Evolutionary conservation across 2,329 filamentous ascomycete species (phyloP), one percentile per base, ranked within the genome.

Genomic region (Ophiostoma himal-ulmi): DNA sequence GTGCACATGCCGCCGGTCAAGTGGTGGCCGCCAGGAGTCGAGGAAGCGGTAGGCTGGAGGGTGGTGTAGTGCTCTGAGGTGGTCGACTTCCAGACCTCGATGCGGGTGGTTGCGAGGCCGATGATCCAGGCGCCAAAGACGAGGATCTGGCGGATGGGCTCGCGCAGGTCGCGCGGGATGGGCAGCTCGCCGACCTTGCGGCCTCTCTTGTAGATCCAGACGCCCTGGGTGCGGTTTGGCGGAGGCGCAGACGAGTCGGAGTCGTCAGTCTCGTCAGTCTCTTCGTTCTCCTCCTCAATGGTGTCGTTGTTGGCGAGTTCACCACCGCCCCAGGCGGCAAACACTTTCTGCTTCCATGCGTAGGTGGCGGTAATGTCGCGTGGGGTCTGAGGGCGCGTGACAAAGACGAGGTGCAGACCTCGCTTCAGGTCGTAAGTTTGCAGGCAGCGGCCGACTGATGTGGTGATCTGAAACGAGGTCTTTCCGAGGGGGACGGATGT

Each of bases 381-480:
- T 1, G 93, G 93, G 0, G 94, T 97, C 79, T 96, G 91, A 0
- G 96, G 95, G 68, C 93, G 86, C 26, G 92, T 97, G 72, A 99
- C 87, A 80, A 99, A 99, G 76, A 98, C 88, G 68, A 99, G 88
- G 76, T 96, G 94, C 72, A 99, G 86, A 66, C 94, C 94, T 76
- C 90, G 88, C 79, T 91, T 92, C 73, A 99, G 82, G 78, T 99
- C 95, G 82, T 99, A 99, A 0, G 95, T 99, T 80, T 99, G 95
- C 66, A 99, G 85, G 71, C 90, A 92, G 76, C 89, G 88, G 73
- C 94, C 95, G 73, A 96, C 91, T 0, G 93, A 98, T 39, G 95
- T 99, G 44, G 95, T 98, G 79, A 99, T 93, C 79, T 99, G 95
- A 78, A 97, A 99, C 3, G 93, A 96, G 0, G 92, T 94, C 81